These are phyloP conservation scores for Heterobasidion parviporum DNA, from an alignment of 1,284 basidiomycete species.

Conservation along the genomic window DNA sequence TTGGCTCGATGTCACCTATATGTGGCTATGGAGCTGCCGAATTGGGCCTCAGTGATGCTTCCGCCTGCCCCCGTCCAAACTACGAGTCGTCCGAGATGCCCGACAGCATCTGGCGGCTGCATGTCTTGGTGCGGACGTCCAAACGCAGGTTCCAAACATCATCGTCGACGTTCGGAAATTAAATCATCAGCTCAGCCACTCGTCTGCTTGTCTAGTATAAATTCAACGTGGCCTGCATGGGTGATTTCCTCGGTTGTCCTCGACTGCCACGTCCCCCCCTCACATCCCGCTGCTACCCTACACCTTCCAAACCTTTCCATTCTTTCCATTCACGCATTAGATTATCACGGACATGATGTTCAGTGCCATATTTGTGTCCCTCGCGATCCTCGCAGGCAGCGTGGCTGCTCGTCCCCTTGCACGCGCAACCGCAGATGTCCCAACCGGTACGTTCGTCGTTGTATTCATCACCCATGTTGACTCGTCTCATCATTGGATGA, in stretches of 20 bases:
- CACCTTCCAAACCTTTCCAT: not conserved
- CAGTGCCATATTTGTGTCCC: constrained; percentile 3
- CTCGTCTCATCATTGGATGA: not conserved
- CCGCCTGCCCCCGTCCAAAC: too few relatives aligned
- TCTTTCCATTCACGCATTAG: not conserved
- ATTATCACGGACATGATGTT: constrained; percentile 1
- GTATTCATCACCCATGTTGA: not conserved
- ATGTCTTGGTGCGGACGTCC: too few relatives aligned
- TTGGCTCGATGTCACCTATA: too few relatives aligned
- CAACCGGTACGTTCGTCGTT: constrained; percentile 7
- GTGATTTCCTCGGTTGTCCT: not conserved
- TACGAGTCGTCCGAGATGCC: too few relatives aligned
- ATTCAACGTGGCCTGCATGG: not conserved
- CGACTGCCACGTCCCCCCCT: not conserved
- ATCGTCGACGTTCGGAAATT: too few relatives aligned
- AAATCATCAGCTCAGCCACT: too few relatives aligned
- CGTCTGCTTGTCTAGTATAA: not conserved
- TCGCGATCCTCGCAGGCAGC: constrained; percentile 4
- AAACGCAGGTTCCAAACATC: too few relatives aligned
- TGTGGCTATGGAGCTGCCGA: too few relatives aligned
- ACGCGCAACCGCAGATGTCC: constrained; percentile 1
- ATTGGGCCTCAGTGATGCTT: too few relatives aligned
- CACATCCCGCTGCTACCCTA: not conserved
- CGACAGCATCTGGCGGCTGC: too few relatives aligned
- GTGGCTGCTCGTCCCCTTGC: constrained; percentile 5